These are phyloP conservation scores for Alternaria ethzedia DNA, from an alignment of 2,329 filamentous ascomycete genomes.

Conservation along the genomic window DNA sequence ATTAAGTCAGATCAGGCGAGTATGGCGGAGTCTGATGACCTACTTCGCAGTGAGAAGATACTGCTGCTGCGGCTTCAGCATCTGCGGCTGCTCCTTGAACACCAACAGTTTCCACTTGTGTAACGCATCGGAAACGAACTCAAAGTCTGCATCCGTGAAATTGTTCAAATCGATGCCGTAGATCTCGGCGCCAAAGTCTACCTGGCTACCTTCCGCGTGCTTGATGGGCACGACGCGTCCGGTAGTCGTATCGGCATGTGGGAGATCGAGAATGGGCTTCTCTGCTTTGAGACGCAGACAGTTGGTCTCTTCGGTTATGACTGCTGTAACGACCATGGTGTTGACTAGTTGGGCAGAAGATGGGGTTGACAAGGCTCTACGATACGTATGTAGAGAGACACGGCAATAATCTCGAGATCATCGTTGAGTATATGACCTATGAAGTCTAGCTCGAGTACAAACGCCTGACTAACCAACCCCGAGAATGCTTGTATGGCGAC, in stretches of 20 bases:
- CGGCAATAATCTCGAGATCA: background rate
- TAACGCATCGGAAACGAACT: slow-evolving; percentile 10
- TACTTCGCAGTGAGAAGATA: slow-evolving; percentile 7
- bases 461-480: background rate
- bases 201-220: slow-evolving; percentile 3
- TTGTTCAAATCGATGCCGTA: slow-evolving; percentile 20
- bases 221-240: slow-evolving; percentile 11
- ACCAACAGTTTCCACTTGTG: slow-evolving; percentile 13
- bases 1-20: background rate
- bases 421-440: background rate
- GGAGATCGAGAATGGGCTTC: slow-evolving; percentile 1
- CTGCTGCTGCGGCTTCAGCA: slow-evolving; percentile 14
- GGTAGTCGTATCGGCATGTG: slow-evolving; percentile 7
- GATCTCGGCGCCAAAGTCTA: slow-evolving; percentile 15
- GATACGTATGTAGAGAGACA: background rate
- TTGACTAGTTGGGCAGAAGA: background rate
- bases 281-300: background rate
- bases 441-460: background rate
- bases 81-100: slow-evolving; percentile 17
- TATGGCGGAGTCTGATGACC: too few relatives aligned
- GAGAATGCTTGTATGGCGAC: background rate
- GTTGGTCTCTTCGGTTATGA: background rate
- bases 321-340: background rate
- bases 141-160: slow-evolving; percentile 17
- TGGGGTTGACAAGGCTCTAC: background rate